These are phyloP conservation scores for Sphaceloma murrayae DNA, from an alignment of 2,329 filamentous ascomycete genomes.

Conservation along the genomic window DNA sequence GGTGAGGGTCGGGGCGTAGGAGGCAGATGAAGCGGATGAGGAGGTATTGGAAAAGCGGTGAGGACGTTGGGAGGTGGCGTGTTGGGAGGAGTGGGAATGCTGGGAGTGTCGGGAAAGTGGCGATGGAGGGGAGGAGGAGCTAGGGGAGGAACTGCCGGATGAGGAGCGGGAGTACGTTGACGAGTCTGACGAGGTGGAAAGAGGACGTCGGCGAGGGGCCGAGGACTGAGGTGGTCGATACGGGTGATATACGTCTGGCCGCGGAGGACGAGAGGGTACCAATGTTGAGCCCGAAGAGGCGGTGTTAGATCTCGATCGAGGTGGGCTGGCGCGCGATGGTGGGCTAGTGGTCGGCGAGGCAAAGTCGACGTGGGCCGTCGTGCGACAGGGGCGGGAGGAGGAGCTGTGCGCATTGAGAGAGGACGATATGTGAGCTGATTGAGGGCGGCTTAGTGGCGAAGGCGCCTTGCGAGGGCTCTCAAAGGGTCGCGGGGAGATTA, in stretches of 20 bases:
- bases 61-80: not conserved
- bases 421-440: conserved; percentile 2
- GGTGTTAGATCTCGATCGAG: not conserved
- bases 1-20: not conserved
- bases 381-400: not conserved
- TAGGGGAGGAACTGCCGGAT: not conserved
- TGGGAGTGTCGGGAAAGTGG: not conserved
- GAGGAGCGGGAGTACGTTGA: conserved; percentile 8
- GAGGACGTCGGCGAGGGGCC: conserved; percentile 1
- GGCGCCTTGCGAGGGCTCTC: not conserved
- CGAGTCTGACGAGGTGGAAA: not conserved
- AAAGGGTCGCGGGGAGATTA: conserved; percentile 3
- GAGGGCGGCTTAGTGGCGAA: not conserved
- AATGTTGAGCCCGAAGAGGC: not conserved
- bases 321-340: not conserved
- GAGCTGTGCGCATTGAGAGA: conserved; percentile 11
- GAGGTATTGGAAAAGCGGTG: not conserved
- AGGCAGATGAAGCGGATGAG: not conserved
- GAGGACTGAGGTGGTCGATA: conserved; percentile 1
- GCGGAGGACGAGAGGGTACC: not conserved
- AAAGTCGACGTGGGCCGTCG: conserved; percentile 12
- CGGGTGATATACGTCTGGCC: not conserved
- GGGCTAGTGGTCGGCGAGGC: not conserved
- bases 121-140: not conserved
- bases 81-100: too few species aligned